These are phyloP conservation scores for Penicillium freii DNA, from an alignment of 2,329 filamentous ascomycete species.

Conservation along the genomic window DNA sequence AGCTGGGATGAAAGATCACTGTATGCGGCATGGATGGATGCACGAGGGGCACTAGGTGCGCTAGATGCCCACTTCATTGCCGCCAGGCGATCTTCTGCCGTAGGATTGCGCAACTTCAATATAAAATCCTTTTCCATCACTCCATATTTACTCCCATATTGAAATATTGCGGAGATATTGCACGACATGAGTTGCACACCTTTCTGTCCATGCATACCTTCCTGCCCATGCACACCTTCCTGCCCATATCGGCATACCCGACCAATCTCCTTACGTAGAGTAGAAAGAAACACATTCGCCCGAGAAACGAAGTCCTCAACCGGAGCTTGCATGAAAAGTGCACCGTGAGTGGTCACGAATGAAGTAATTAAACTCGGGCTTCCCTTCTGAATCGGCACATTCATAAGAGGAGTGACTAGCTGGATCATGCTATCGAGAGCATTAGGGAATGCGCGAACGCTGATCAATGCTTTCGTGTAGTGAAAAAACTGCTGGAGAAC, in stretches of 20 bases:
- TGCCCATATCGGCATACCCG: slow-evolving; percentile 51
- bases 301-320: slow-evolving; percentile 41
- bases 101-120: slow-evolving; percentile 11
- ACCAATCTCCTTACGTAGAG: slow-evolving; percentile 50
- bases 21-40: slow-evolving; percentile 2
- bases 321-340: slow-evolving; percentile 44
- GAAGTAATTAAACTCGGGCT: slow-evolving; percentile 47
- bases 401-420: slow-evolving; percentile 52
- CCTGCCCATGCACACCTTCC: slow-evolving; percentile 29
- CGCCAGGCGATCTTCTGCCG: slow-evolving; percentile 9
- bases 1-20: slow-evolving; percentile 23
- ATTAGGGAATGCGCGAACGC: slow-evolving; percentile 54
- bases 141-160: slow-evolving; percentile 50
- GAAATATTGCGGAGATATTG: slow-evolving; percentile 56
- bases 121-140: slow-evolving; percentile 31
- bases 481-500: slow-evolving; percentile 58
- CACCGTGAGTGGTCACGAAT: slow-evolving; percentile 55
- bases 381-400: slow-evolving; percentile 29
- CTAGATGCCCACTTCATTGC: slow-evolving; percentile 23
- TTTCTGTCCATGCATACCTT: slow-evolving; percentile 43
- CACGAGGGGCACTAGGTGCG: background rate
- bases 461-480: slow-evolving; percentile 58
- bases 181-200: slow-evolving; percentile 56
- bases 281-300: slow-evolving; percentile 42
- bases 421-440: slow-evolving; percentile 57